Evolutionary conservation across 306 rosid genomes (phyloP).

Genomic region (Spatholobus suberectus): DNA sequence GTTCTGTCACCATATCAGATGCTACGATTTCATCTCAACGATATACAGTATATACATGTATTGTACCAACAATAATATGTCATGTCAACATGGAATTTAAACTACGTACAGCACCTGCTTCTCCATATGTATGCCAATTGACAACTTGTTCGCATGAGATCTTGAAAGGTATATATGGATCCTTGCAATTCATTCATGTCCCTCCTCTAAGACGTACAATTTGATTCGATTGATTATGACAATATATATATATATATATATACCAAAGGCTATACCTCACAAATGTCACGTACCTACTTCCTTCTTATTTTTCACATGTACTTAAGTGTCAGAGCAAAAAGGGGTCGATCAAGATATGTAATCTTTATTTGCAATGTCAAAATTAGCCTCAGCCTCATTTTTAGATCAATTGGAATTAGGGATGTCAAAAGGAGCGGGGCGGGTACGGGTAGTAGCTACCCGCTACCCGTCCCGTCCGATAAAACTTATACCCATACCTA

Average conservation of each 20-base stretch:
- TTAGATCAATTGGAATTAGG: neutral
- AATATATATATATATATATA: neutral
- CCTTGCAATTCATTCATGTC: neutral
- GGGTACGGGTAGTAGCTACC: too few relatives aligned
- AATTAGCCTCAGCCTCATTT: neutral
- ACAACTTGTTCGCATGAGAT: constrained; percentile 13
- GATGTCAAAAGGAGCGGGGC: too few relatives aligned
- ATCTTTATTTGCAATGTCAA: neutral
- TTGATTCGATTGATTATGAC: neutral
- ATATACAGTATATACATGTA: neutral
- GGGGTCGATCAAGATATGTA: neutral
- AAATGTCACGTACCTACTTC: neutral
- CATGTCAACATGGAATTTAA: neutral
- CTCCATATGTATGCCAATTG: neutral
- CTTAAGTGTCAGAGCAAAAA: neutral
- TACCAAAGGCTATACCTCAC: neutral
- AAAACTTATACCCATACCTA: too few relatives aligned
- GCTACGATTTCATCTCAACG: neutral
- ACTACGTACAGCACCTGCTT: neutral
- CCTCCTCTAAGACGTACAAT: neutral
- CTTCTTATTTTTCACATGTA: neutral
- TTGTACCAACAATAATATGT: neutral
- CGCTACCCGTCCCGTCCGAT: too few relatives aligned
- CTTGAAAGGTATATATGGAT: neutral
- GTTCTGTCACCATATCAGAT: neutral